phyloP scores from a whole-genome alignment of 202 grass and related monocot genomes.

The Saccharum hybrid region DNA sequence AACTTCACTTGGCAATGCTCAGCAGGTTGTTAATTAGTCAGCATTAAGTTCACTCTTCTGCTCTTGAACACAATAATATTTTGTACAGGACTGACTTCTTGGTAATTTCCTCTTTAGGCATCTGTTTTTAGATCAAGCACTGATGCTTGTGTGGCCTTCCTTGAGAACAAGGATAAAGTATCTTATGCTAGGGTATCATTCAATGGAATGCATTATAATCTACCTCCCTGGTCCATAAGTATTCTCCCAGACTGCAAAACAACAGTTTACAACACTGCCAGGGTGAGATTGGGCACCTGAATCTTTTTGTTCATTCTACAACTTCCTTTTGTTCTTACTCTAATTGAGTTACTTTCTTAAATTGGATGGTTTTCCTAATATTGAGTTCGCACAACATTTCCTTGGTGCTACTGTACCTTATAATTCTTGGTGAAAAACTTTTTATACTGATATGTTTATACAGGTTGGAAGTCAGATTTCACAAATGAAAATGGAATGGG shows the following conservation, averaged over 20 bases:
- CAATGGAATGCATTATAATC: slow-evolving; percentile 85
- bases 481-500: slow-evolving; percentile 84
- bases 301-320: slow-evolving; percentile 23
- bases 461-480: slow-evolving; percentile 88
- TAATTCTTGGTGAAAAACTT: slow-evolving; percentile 25
- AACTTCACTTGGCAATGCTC: slow-evolving; percentile 73
- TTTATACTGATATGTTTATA: slow-evolving; percentile 29
- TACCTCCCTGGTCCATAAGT: slow-evolving; percentile 98
- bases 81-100: slow-evolving; percentile 51
- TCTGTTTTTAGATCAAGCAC: slow-evolving; percentile 78
- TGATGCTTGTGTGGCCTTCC: slow-evolving; percentile 84
- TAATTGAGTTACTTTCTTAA: slow-evolving; percentile 36
- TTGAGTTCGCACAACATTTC: slow-evolving; percentile 37
- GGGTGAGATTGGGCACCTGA: slow-evolving; percentile 59
- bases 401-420: slow-evolving; percentile 3
- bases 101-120: slow-evolving; percentile 60
- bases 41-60: slow-evolving; percentile 20
- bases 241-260: slow-evolving; percentile 98
- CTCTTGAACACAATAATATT: slow-evolving; percentile 21
- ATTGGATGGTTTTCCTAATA: slow-evolving; percentile 12
- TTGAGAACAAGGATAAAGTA: slow-evolving; percentile 77
- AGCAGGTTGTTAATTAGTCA: slow-evolving; percentile 60
- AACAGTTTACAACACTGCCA: slow-evolving; percentile 90
- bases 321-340: not conserved
- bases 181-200: slow-evolving; percentile 85